Evolutionary conservation across 2,329 filamentous ascomycete genomes (phyloP), one percentile per base, ranked within the genome.

Genomic region (Diaporthe eres): DNA sequence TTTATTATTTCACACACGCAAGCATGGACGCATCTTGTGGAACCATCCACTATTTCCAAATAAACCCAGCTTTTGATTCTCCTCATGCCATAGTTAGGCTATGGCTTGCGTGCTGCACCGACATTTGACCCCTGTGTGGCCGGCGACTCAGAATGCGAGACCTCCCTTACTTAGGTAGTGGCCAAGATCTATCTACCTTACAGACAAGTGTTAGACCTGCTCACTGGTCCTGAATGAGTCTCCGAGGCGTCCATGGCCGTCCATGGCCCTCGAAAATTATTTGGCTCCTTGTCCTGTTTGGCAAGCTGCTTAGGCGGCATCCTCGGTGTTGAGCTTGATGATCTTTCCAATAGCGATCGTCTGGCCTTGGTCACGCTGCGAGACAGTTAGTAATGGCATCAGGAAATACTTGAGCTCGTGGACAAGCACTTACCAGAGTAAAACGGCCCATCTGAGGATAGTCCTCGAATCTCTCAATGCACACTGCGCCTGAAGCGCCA

Each of bases 271-370:
- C 19, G 9, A 12, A 1, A 31, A 12, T 4, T 19, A 42, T 3
- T 34, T 37, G 22, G n/a, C 19, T 37, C 34, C 39, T 28, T 44
- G 13, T 25, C n/a, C 15, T 37, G 28, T 31, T 7, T 3, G 8
- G 8, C n/a, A 51, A 25, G 9, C 31, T 34, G 57, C 78, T 76
- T 80, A 81, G 68, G 79, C 79, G 71, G 81, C 65, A 0, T 84
- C 83, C 25, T 86, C 84, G 10, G 82, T 86, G 80, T 92, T 88
- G 78, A 99, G 90, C 90, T 96, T 98, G 76, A 95, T 98, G 84
- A 99, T 97, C 91, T 99, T 99, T 82, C 97, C 97, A 87, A 99
- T 99, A 74, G 97, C 97, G 87, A 99, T 98, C 0, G 97, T 99
- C 94, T 98, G 96, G 81, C 97, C 97, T 93, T 98, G 82, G 73